These are phyloP conservation scores for Phytopythium sindhum DNA, from an alignment of 352 stramenopile genomes.

Conservation along the genomic window DNA sequence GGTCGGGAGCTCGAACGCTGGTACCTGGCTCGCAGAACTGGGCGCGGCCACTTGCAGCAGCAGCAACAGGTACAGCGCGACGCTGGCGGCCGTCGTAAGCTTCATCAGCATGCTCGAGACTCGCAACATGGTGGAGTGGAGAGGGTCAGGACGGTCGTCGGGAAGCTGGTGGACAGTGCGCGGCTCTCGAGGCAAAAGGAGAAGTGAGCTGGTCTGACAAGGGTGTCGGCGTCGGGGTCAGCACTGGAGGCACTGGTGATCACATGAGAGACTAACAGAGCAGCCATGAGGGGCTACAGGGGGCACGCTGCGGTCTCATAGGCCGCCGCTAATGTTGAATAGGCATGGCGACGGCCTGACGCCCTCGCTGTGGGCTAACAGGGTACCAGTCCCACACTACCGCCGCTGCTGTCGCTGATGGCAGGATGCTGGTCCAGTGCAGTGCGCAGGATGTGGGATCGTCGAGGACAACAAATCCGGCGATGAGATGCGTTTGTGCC, in stretches of 20 bases:
- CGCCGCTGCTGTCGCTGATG: background rate
- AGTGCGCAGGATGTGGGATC: background rate
- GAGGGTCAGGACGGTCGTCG: background rate
- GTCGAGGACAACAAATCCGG: background rate
- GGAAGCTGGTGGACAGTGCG: background rate
- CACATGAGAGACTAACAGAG: background rate
- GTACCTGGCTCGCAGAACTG: constrained; percentile 21
- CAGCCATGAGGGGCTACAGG: background rate
- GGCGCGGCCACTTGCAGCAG: constrained; percentile 14
- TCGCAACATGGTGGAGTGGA: constrained; percentile 17
- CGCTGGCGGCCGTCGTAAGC: background rate
- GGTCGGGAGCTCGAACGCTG: constrained; percentile 40
- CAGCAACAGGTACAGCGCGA: constrained; percentile 7
- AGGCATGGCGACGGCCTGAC: background rate
- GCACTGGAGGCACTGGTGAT: background rate
- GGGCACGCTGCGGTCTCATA: background rate
- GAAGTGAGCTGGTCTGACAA: background rate
- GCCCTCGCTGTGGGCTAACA: background rate
- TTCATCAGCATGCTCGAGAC: constrained; percentile 15
- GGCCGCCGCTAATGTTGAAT: background rate
- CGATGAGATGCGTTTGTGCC: background rate
- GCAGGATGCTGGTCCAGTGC: background rate
- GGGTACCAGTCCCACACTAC: background rate
- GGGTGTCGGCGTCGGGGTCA: background rate
- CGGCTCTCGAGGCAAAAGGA: background rate